Conservation (phyloP, 192 early-diverging fungal genomes). For the Borealophlyctis nickersoniae region DNA sequence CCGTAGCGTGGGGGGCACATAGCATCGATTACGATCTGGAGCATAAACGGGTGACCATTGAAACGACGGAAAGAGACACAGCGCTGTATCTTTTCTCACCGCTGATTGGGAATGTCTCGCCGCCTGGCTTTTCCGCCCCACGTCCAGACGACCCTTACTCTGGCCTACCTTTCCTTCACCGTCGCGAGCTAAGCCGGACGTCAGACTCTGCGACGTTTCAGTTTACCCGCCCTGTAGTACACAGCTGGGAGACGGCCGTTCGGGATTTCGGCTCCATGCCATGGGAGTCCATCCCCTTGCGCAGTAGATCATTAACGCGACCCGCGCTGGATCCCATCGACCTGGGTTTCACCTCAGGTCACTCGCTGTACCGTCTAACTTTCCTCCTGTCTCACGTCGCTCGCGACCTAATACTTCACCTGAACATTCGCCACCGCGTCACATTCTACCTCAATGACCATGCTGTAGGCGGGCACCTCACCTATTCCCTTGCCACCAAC, state of each 20-base stretch:
- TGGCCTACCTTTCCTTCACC: too few species aligned
- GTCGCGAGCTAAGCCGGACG: too few species aligned
- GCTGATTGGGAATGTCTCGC: too few species aligned
- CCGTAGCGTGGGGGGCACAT: not conserved
- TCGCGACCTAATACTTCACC: conserved; percentile 42
- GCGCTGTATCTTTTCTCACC: too few species aligned
- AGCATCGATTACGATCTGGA: too few species aligned
- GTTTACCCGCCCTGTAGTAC: not conserved
- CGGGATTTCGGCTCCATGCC: conserved; percentile 8
- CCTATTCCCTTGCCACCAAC: conserved; percentile 58
- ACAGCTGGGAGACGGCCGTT: not conserved
- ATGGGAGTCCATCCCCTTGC: conserved; percentile 10
- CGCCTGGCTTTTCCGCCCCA: too few species aligned
- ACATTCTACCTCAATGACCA: conserved; percentile 69
- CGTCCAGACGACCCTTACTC: too few species aligned
- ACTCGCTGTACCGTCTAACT: conserved; percentile 57
- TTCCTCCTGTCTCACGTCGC: conserved; percentile 43
- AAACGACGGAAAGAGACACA: too few species aligned
- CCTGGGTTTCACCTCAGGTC: conserved; percentile 58
- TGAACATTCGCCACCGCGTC: conserved; percentile 72
- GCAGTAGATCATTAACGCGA: not conserved
- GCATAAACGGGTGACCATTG: too few species aligned
- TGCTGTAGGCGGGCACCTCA: conserved; percentile 71
- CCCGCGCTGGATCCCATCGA: conserved; percentile 59
- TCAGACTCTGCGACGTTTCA: too few species aligned